Evolutionary conservation across 139 green algal species (phyloP).

Genomic region (Micractinium sp.): DNA sequence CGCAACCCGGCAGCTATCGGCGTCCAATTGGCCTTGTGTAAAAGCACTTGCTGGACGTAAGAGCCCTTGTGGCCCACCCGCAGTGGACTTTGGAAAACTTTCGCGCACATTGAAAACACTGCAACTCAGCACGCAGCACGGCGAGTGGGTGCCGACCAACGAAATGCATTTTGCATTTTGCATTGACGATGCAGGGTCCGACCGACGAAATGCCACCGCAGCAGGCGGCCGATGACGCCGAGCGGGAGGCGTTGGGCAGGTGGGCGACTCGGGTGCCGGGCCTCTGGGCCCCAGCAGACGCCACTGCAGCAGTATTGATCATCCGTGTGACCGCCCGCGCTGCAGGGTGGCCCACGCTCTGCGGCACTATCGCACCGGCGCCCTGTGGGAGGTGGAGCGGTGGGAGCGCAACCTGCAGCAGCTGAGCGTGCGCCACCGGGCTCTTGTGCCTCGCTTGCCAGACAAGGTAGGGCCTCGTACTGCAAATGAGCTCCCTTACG

Average conservation of each 20-base stretch:
- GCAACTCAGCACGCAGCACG: no score
- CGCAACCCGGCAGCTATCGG: no score
- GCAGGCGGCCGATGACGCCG: not conserved
- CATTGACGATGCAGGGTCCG: not conserved
- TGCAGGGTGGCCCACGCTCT: conserved; percentile 79
- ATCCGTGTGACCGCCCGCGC: not conserved
- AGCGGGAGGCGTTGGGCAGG: conserved; percentile 19
- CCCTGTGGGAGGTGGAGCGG: conserved; percentile 68
- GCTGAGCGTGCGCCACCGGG: conserved; percentile 35
- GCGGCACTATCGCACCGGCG: conserved; percentile 60
- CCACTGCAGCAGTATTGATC: not conserved
- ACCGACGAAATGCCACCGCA: no score
- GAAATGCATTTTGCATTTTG: no score
- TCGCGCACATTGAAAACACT: no score
- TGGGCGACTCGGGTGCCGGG: not conserved
- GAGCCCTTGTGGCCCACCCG: no score
- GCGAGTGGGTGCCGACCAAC: no score
- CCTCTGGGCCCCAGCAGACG: no score
- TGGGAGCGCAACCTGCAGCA: conserved; percentile 77
- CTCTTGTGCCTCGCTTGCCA: conserved; percentile 12
- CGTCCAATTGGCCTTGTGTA: no score
- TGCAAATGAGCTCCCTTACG: no score
- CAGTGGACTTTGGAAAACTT: no score
- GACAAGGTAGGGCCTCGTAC: not conserved
- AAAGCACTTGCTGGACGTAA: no score